Evolutionary conservation across 352 stramenopile genomes (phyloP).

Genomic region (Poterioochromonas sp.): DNA sequence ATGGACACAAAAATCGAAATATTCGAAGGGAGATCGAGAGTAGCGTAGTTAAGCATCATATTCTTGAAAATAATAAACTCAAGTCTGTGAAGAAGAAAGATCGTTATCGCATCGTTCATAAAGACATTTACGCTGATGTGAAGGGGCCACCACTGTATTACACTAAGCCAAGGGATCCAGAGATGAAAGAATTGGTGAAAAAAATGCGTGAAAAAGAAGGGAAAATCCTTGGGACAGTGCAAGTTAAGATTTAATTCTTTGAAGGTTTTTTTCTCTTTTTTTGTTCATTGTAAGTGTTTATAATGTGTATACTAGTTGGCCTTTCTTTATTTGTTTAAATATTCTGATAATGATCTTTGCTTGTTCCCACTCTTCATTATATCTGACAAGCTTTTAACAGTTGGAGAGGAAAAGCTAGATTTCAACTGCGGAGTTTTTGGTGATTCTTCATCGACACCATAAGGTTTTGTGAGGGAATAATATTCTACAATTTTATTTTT

Average conservation of each 20-base stretch:
- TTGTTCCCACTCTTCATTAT: no score
- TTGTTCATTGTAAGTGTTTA: no score
- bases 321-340: no score
- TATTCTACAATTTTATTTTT: neutral
- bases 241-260: neutral
- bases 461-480: neutral
- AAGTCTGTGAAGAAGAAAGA: neutral
- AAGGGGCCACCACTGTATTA: neutral
- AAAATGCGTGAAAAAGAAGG: neutral
- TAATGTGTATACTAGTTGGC: no score
- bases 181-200: neutral
- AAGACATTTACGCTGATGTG: neutral
- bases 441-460: neutral
- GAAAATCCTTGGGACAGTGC: neutral
- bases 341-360: no score
- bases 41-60: constrained; percentile 1
- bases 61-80: neutral
- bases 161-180: neutral
- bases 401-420: neutral
- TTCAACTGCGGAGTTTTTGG: no score
- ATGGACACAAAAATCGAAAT: constrained; percentile 1
- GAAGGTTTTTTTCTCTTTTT: neutral
- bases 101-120: neutral
- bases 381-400: neutral
- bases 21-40: constrained; percentile 14